A percentile compares a stretch with the other conserved stretches of the same genome.
phyloP scores from a whole-genome alignment of 441 rosid species.

The Omphalea diandra region DNA sequence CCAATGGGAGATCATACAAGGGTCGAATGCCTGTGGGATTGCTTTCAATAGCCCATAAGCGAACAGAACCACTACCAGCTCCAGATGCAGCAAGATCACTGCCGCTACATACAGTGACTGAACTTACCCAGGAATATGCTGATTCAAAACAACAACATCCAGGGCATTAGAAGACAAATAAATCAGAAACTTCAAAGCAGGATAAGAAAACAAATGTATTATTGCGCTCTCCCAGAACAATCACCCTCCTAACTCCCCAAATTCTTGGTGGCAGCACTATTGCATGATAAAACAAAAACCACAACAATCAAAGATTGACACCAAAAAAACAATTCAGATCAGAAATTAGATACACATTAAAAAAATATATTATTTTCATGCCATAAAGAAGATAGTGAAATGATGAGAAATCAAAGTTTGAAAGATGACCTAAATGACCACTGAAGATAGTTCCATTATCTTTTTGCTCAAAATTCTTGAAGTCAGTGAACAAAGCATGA shows the following conservation, averaged over 20 bases:
- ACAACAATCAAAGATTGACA: neutral
- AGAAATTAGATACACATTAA: neutral
- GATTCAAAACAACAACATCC: conserved; percentile 34
- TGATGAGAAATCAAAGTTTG: neutral
- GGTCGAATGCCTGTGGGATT: conserved; percentile 52
- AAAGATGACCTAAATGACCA: conserved; percentile 31
- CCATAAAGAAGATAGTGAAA: neutral
- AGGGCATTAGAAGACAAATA: conserved; percentile 12
- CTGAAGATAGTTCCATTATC: conserved; percentile 29
- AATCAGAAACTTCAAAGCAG: conserved; percentile 7
- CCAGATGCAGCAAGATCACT: conserved; percentile 98
- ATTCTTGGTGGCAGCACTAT: neutral
- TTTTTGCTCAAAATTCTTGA: conserved; percentile 27
- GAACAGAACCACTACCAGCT: conserved; percentile 85
- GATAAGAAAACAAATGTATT: neutral
- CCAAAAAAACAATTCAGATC: neutral
- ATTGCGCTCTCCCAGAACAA: neutral
- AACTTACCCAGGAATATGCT: conserved; percentile 82
- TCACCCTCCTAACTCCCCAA: neutral
- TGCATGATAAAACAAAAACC: neutral
- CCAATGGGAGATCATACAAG: conserved; percentile 73
- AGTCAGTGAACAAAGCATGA: conserved; percentile 42
- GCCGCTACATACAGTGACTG: conserved; percentile 71
- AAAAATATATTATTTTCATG: neutral
- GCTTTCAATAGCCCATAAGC: conserved; percentile 66